phyloP scores from a whole-genome alignment of 2,329 filamentous ascomycete species.

The Coniosporium uncinatum region DNA sequence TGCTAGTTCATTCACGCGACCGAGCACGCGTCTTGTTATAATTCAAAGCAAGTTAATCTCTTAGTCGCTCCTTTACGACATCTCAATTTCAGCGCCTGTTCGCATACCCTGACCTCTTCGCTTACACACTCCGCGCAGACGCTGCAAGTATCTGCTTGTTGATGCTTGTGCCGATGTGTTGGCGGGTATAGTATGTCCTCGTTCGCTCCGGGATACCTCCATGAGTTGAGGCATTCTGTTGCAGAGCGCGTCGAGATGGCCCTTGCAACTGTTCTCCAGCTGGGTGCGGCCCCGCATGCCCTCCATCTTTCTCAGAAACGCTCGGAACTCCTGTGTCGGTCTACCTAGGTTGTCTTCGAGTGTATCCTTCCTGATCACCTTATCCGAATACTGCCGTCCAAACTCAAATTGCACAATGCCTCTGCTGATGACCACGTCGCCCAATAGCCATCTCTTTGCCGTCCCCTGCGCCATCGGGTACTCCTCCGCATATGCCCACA shows the following conservation, averaged over 20 bases:
- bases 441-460: slow-evolving; percentile 14
- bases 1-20: no score
- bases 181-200: neutral
- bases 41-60: no score
- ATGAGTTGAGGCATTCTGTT: slow-evolving; percentile 2
- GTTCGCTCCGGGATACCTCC: neutral
- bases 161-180: neutral
- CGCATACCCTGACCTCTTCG: neutral
- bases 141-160: neutral
- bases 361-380: slow-evolving; percentile 13
- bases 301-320: slow-evolving; percentile 13
- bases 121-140: neutral
- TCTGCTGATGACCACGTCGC: slow-evolving; percentile 24
- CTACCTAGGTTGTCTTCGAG: slow-evolving; percentile 16
- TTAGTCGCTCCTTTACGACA: no score
- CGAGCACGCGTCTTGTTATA: no score
- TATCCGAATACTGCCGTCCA: slow-evolving; percentile 13
- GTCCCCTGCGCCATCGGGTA: slow-evolving; percentile 11
- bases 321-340: slow-evolving; percentile 18
- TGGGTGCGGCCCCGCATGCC: neutral
- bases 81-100: neutral
- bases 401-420: slow-evolving; percentile 21
- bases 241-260: neutral
- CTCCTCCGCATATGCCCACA: slow-evolving; percentile 34
- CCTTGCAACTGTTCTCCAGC: slow-evolving; percentile 1